phyloP scores from a whole-genome alignment of 768 basidiomycete species.

The Mycena indigotica region DNA sequence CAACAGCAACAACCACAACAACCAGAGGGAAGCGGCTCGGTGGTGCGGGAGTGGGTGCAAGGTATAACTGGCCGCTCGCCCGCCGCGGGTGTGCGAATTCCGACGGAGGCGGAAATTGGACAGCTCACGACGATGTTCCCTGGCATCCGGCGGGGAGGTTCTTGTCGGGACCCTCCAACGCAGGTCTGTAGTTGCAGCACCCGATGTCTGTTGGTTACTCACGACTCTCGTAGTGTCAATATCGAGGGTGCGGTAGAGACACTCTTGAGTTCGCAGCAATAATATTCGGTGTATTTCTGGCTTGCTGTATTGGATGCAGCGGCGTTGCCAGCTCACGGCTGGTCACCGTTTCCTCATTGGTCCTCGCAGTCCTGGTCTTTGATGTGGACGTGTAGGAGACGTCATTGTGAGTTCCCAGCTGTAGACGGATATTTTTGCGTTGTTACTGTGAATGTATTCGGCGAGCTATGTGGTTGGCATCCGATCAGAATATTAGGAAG shows the following conservation, averaged over 20 bases:
- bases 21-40: constrained; percentile 43
- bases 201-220: constrained; percentile 13
- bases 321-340: no score
- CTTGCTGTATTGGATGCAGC: background rate
- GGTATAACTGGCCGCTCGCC: constrained; percentile 67
- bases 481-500: no score
- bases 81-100: constrained; percentile 63
- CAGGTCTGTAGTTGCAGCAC: constrained; percentile 54
- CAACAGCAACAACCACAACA: constrained; percentile 11
- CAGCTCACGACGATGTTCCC: constrained; percentile 85
- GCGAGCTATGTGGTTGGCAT: no score
- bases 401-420: no score
- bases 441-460: no score
- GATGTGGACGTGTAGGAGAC: no score
- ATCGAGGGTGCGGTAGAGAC: constrained; percentile 84
- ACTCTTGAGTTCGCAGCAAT: constrained; percentile 56
- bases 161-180: constrained; percentile 78
- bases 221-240: constrained; percentile 54
- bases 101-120: constrained; percentile 74
- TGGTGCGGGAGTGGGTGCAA: constrained; percentile 79
- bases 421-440: no score
- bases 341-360: no score
- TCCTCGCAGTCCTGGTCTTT: no score
- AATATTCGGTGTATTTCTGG: constrained; percentile 11
- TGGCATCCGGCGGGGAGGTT: constrained; percentile 67